Evolutionary conservation across 2,329 filamentous ascomycete genomes (phyloP), one percentile per base, ranked within the genome.

Genomic region (Xylaria sp.): DNA sequence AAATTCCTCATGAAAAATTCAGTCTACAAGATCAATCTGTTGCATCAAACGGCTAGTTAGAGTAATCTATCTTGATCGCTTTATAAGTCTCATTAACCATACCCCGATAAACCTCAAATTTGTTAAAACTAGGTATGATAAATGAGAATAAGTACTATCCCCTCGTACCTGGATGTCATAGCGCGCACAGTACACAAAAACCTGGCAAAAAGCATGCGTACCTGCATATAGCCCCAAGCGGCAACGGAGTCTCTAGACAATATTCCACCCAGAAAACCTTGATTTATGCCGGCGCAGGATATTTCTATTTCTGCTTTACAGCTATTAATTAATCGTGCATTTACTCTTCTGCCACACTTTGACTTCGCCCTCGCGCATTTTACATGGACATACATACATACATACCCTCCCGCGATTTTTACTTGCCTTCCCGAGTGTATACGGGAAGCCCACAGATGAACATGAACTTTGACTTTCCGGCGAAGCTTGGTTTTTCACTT

Each of bases 311-410:
- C 15, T 20, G n/a, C n/a, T n/a, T n/a, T n/a, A 31, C 31, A 57
- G 45, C 33, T n/a, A 42, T 57, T 44, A 31, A 45, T 47, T 47
- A 39, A 47, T 57, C 55, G 39, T 47, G 27, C 39, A 57, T 57
- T 49, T 13, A 36, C 55, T 39, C 49, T 58, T 25, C 17, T 13
- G 27, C 22, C 42, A n/a, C 20, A 13, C 27, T 7, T 47, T 31
- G 13, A 20, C 29, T 53, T 22, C n/a, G 5, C 29, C 22, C 49
- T 20, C n/a, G 17, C 49, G 22, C 10, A 33, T 33, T 13, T 36
- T 13, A 5, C 49, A 13, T 53, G 7, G 13, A 50, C 25, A 25
- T 50, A 15, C 11, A 38, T 15, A 38, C 17, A 38, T n/a, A n/a
- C n/a, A n/a, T n/a, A 9, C 10, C 47, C 47, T 15, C 9, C 13